phyloP scores from a whole-genome alignment of 1,284 basidiomycete species.

The Melampsora medusae region DNA sequence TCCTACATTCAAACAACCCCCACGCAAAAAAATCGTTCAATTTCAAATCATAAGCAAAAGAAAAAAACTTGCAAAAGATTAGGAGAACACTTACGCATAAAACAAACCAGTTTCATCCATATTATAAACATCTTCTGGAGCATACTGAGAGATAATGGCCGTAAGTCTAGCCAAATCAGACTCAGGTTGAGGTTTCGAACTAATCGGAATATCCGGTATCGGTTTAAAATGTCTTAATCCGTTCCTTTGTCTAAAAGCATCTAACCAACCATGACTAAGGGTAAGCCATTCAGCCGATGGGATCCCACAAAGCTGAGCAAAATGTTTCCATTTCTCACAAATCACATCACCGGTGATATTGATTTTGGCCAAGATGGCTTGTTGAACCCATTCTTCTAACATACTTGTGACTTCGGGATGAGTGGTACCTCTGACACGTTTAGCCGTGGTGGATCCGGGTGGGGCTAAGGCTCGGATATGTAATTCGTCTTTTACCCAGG shows the following conservation, averaged over 20 bases:
- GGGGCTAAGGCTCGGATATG: conserved; percentile 18
- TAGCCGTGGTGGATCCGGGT: conserved; percentile 11
- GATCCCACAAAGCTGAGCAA: conserved; percentile 9
- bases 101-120: conserved; percentile 23
- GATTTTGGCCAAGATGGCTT: neutral
- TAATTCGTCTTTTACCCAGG: conserved; percentile 29
- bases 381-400: conserved; percentile 14
- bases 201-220: neutral
- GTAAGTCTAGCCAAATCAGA: neutral
- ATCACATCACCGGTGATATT: conserved; percentile 14
- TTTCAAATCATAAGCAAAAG: neutral
- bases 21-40: too few species aligned
- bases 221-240: neutral
- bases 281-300: neutral
- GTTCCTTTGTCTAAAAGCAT: neutral
- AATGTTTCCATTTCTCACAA: conserved; percentile 14
- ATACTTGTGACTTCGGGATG: conserved; percentile 8
- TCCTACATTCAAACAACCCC: too few species aligned
- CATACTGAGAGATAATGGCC: neutral
- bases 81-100: conserved; percentile 1
- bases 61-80: neutral
- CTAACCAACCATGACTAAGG: conserved; percentile 8
- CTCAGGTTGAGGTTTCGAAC: neutral
- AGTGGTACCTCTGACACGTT: conserved; percentile 4
- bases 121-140: conserved; percentile 5